Conservation (phyloP, 2,329 filamentous ascomycete genomes). For the Ambrosiella xylebori region DNA sequence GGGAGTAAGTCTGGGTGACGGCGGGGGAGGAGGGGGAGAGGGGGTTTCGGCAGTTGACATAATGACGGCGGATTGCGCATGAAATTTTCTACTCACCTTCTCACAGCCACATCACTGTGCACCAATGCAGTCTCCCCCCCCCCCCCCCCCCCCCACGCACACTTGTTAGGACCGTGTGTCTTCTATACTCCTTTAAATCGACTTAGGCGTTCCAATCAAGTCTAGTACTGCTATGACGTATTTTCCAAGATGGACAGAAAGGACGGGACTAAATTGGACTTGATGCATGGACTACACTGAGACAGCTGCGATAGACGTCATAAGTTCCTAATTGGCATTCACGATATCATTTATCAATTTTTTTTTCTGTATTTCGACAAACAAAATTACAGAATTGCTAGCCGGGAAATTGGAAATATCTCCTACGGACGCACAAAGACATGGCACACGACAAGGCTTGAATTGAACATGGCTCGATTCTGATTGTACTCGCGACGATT, state of each 20-base stretch:
- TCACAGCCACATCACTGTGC: not conserved
- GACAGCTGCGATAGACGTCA: not conserved
- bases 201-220: not conserved
- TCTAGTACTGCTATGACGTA: slow-evolving; percentile 6
- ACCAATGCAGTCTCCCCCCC: no score
- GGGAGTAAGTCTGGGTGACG: no score
- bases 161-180: slow-evolving; percentile 2
- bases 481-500: no score
- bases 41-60: not conserved
- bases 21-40: not conserved
- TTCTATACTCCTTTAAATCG: not conserved
- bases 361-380: no score
- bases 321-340: not conserved
- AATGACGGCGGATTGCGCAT: not conserved
- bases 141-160: no score
- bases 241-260: not conserved
- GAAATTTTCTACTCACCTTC: not conserved
- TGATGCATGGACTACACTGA: not conserved
- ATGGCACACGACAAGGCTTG: not conserved
- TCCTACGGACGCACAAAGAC: no score
- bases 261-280: not conserved
- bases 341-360: no score
- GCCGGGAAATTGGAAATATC: not conserved
- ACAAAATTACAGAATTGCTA: no score
- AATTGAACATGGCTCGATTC: not conserved